Evolutionary conservation across 2,329 filamentous ascomycete species (phyloP).

Genomic region (Diaporthe sp.): DNA sequence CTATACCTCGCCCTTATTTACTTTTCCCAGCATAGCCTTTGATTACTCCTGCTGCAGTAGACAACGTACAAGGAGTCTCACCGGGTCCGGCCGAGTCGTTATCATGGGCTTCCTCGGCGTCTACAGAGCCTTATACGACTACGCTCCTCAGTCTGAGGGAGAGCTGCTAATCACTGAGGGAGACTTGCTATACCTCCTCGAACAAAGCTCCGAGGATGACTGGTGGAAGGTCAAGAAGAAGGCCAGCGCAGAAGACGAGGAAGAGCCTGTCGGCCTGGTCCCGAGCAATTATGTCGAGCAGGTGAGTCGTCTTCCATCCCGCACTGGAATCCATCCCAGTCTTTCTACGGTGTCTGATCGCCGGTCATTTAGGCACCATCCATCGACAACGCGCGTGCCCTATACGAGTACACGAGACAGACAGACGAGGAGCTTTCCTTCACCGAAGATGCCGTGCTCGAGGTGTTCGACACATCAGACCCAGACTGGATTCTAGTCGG

Average conservation of each 20-base stretch:
- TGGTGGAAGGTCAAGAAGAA: constrained; percentile 99
- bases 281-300: constrained; percentile 96
- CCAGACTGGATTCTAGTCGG: constrained; percentile 97
- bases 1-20: neutral
- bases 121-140: constrained; percentile 93
- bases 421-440: constrained; percentile 99
- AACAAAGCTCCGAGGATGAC: constrained; percentile 82
- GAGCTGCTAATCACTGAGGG: constrained; percentile 89
- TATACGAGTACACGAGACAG: constrained; percentile 98
- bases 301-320: constrained; percentile 66
- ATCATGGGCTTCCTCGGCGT: constrained; percentile 92
- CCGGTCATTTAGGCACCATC: constrained; percentile 65
- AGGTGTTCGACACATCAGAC: constrained; percentile 91
- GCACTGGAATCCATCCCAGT: neutral
- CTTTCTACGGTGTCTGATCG: constrained; percentile 14
- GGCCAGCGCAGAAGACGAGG: constrained; percentile 85
- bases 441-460: constrained; percentile 84
- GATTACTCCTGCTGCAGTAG: constrained; percentile 23
- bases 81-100: constrained; percentile 21
- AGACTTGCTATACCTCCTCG: constrained; percentile 88
- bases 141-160: constrained; percentile 85
- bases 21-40: neutral
- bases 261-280: constrained; percentile 90
- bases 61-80: constrained; percentile 3
- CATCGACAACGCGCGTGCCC: constrained; percentile 80